Conservation (phyloP, 2,329 filamentous ascomycete species). For the Lachnellula hyalina region DNA sequence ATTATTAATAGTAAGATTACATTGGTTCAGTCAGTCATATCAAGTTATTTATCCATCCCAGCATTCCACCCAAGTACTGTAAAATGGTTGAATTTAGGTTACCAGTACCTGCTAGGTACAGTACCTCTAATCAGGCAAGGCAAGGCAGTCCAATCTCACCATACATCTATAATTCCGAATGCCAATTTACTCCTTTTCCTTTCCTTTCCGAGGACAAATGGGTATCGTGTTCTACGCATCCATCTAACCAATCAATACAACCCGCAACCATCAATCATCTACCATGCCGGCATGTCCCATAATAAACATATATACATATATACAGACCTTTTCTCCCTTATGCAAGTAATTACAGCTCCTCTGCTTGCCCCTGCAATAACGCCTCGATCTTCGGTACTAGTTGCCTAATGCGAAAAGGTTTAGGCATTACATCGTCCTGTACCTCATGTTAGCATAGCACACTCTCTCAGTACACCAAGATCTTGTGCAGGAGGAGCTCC, state of each 20-base stretch:
- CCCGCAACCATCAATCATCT: neutral
- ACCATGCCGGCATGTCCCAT: too few relatives aligned
- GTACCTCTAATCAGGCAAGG: too few relatives aligned
- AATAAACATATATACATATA: neutral
- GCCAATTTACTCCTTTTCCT: neutral
- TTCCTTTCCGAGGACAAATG: neutral
- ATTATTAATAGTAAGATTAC: too few relatives aligned
- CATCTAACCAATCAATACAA: neutral
- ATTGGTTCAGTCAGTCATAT: too few relatives aligned
- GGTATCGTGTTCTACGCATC: neutral
- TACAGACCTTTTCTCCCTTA: neutral
- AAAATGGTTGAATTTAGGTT: too few relatives aligned
- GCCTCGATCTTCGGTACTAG: slow-evolving; percentile 61
- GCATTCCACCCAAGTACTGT: too few relatives aligned
- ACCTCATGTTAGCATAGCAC: slow-evolving; percentile 7
- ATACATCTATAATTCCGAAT: too few relatives aligned
- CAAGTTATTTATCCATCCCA: too few relatives aligned
- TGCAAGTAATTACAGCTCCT: neutral
- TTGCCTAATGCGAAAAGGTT: slow-evolving; percentile 67
- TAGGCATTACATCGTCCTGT: slow-evolving; percentile 69
- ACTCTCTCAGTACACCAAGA: too few relatives aligned
- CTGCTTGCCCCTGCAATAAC: neutral
- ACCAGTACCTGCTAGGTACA: too few relatives aligned
- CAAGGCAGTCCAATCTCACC: too few relatives aligned
- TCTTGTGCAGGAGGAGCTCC: slow-evolving; percentile 25